phyloP scores from a whole-genome alignment of 2,329 filamentous ascomycete species.

The Aspergillus flavus region DNA sequence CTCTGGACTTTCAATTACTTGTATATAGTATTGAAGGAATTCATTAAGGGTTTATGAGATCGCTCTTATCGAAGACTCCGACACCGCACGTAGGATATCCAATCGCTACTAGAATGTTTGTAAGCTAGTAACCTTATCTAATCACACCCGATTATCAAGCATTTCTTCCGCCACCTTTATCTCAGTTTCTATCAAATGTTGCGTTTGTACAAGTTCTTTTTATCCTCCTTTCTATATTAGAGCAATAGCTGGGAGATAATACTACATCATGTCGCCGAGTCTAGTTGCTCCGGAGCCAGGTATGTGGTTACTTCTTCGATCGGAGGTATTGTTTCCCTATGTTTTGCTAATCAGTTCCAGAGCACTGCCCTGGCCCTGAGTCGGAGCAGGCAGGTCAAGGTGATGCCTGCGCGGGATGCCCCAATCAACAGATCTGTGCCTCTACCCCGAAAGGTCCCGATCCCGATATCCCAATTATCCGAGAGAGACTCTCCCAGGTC shows the following conservation, averaged over 20 bases:
- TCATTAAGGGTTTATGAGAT: background rate
- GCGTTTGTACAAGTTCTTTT: background rate
- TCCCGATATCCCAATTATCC: conserved; percentile 87
- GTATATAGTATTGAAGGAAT: background rate
- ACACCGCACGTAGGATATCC: conserved; percentile 22
- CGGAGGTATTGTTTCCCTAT: background rate
- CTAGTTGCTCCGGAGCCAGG: conserved; percentile 90
- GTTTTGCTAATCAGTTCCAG: conserved; percentile 38
- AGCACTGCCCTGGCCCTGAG: conserved; percentile 85
- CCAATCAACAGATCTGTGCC: conserved; percentile 94
- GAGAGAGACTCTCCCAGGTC: conserved; percentile 76
- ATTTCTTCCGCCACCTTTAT: conserved; percentile 28
- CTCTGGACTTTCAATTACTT: background rate
- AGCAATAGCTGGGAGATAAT: background rate
- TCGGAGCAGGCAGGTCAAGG: conserved; percentile 60
- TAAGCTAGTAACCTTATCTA: conserved; percentile 25
- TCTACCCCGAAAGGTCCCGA: conserved; percentile 93
- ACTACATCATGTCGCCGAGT: conserved; percentile 72
- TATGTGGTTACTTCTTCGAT: conserved; percentile 32
- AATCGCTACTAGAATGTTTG: conserved; percentile 34
- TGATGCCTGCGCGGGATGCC: conserved; percentile 91
- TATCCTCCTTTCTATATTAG: background rate
- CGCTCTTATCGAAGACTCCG: conserved; percentile 20
- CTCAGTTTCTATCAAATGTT: conserved; percentile 1
- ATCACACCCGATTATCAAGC: conserved; percentile 34